Evolutionary conservation across 495 filamentous ascomycete species (phyloP), one percentile per base, ranked within the genome.

Genomic region (Penicillium parvum): DNA sequence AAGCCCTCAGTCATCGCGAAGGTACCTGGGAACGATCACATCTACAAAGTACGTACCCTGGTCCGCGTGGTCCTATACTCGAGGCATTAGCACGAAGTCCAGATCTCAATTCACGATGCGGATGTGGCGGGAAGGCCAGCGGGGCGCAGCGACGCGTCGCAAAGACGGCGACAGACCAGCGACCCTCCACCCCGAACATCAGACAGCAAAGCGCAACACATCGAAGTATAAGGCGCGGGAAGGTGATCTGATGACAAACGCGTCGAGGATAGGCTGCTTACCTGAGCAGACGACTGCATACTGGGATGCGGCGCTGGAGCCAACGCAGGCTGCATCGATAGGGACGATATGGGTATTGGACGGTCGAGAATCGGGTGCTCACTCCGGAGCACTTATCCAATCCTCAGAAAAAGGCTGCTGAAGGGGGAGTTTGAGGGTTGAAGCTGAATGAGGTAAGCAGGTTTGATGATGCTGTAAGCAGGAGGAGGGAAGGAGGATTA

Each of bases 221-320:
- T 44, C 38, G 32, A 49, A 55, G 45, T 55, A 56, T 49, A 43
- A 37, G 46, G 50, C 50, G 50, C 52, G 49, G 44, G 51, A 53
- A 34, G 51, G 43, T 49, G 57, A 68, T 66, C 56, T 70, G 66
- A 71, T 70, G 66, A 69, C 68, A 69, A 71, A 68, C 61, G 52
- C 52, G 52, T 62, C 50, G 45, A 45, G 45, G 49, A 58, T 51
- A 44, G 44, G 53, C 41, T 61, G 67, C 75, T 72, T 77, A 78
- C 75, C 68, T 76, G 74, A 68, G 67, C 69, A 63, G 69, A 58
- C 52, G 65, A 62, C 61, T 76, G 75, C 72, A 75, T 75, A 56
- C 61, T 70, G 59, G 72, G 73, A 66, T 77, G 75, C 58, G 74
- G 75, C 54, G 74, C 74, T 67, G 74, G 74, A 38, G 74, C 74